Evolutionary conservation across 805 yeast genomes (phyloP).

Genomic region (Kazachstania bromeliacearum): DNA sequence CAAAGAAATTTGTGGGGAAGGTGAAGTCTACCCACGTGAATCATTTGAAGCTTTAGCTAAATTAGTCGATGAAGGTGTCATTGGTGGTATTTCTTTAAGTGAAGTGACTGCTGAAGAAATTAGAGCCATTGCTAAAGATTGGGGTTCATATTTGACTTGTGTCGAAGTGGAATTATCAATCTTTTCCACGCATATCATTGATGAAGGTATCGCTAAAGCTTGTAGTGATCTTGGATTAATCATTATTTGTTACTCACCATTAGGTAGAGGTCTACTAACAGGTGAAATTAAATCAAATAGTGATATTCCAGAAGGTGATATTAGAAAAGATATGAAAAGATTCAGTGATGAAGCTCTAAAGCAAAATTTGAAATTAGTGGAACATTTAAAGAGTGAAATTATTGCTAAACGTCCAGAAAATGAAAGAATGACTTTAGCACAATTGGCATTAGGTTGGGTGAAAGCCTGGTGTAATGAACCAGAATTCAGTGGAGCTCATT

Average conservation of each 20-base stretch:
- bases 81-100: conserved; percentile 64
- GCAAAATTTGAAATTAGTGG: conserved; percentile 43
- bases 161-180: conserved; percentile 76
- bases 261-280: conserved; percentile 69
- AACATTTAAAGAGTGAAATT: conserved; percentile 35
- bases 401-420: conserved; percentile 44
- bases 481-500: conserved; percentile 35
- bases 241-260: conserved; percentile 72
- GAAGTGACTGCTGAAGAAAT: conserved; percentile 62
- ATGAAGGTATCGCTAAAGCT: conserved; percentile 53
- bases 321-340: conserved; percentile 43
- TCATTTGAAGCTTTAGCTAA: conserved; percentile 47
- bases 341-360: conserved; percentile 48
- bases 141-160: conserved; percentile 44
- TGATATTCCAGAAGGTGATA: conserved; percentile 48
- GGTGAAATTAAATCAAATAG: conserved; percentile 39
- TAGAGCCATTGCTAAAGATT: conserved; percentile 43
- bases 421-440: conserved; percentile 44
- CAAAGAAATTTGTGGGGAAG: conserved; percentile 17
- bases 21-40: conserved; percentile 36
- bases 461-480: conserved; percentile 32
- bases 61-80: conserved; percentile 50
- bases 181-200: conserved; percentile 48
- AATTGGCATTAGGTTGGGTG: conserved; percentile 62
- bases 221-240: conserved; percentile 54